These are phyloP conservation scores for Jimgerdemannia flammicorona DNA, from an alignment of 192 early-diverging fungal genomes.

Conservation along the genomic window DNA sequence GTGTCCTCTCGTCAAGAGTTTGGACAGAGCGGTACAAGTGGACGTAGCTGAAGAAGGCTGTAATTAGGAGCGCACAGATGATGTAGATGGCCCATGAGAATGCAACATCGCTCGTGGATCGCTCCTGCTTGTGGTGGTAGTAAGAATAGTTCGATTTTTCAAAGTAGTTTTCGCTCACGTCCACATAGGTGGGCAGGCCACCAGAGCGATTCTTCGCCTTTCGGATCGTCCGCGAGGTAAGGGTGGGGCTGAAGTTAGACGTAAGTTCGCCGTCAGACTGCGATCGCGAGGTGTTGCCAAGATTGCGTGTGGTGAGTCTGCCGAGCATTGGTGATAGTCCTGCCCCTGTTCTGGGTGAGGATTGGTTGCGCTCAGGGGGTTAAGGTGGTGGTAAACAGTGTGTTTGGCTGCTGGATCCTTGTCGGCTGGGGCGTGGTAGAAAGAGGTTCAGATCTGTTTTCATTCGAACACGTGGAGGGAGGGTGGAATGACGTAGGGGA, in stretches of 20 bases:
- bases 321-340: not conserved
- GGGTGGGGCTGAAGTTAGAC: not conserved
- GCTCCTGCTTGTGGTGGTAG: not conserved
- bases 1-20: not conserved
- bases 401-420: too few relatives aligned
- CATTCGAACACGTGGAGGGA: too few relatives aligned
- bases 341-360: not conserved
- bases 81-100: not conserved
- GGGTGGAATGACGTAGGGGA: too few relatives aligned
- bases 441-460: too few relatives aligned
- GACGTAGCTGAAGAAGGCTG: not conserved
- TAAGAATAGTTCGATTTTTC: not conserved
- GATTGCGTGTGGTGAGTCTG: not conserved
- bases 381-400: not conserved
- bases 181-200: not conserved
- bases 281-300: not conserved
- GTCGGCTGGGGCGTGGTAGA: too few relatives aligned
- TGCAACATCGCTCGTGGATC: not conserved
- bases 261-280: not conserved
- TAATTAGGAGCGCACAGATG: not conserved
- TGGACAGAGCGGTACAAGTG: not conserved
- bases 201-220: not conserved
- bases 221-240: not conserved
- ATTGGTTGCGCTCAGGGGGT: not conserved
- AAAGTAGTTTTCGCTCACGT: not conserved